phyloP scores from a whole-genome alignment of 768 basidiomycete species.

The Pulveroboletus ravenelii region DNA sequence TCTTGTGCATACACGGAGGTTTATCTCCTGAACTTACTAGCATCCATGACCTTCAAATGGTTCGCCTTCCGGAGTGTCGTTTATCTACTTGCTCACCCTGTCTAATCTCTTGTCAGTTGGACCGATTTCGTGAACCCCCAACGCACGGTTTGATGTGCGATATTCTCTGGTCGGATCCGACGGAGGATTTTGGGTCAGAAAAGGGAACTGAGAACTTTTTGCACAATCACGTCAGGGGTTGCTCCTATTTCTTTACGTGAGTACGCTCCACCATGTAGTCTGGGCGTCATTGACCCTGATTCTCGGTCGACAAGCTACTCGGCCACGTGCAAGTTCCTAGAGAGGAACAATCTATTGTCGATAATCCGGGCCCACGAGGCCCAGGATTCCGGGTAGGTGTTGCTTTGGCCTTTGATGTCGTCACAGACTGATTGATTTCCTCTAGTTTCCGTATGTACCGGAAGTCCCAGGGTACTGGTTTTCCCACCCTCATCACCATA shows the following conservation, averaged over 20 bases:
- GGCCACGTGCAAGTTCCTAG: conserved; percentile 95
- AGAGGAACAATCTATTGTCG: conserved; percentile 92
- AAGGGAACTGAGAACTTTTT: conserved; percentile 87
- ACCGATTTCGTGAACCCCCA: conserved; percentile 97
- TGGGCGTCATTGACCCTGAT: conserved; percentile 52
- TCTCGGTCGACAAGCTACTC: too few species aligned
- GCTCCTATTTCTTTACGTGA: conserved; percentile 91
- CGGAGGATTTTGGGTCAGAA: conserved; percentile 96
- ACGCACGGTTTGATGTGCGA: conserved; percentile 98
- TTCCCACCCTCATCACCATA: conserved; percentile 99
- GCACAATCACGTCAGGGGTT: conserved; percentile 95
- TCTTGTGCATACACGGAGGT: conserved; percentile 97
- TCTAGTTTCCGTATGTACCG: conserved; percentile 78
- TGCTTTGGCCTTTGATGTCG: too few species aligned
- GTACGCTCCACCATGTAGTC: conserved; percentile 21
- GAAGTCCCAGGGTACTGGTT: conserved; percentile 96
- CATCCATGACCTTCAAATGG: conserved; percentile 87
- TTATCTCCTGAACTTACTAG: conserved; percentile 93
- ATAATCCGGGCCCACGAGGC: conserved; percentile 98
- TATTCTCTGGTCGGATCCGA: conserved; percentile 96
- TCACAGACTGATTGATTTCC: not conserved
- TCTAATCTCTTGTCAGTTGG: conserved; percentile 51
- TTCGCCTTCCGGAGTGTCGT: conserved; percentile 36
- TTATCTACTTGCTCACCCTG: not conserved
- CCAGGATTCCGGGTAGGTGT: conserved; percentile 88